Percentiles rank a stretch among this genome's conserved stretches.
Conservation (phyloP, 352 stramenopile species). For the Phytophthora foliorum region DNA sequence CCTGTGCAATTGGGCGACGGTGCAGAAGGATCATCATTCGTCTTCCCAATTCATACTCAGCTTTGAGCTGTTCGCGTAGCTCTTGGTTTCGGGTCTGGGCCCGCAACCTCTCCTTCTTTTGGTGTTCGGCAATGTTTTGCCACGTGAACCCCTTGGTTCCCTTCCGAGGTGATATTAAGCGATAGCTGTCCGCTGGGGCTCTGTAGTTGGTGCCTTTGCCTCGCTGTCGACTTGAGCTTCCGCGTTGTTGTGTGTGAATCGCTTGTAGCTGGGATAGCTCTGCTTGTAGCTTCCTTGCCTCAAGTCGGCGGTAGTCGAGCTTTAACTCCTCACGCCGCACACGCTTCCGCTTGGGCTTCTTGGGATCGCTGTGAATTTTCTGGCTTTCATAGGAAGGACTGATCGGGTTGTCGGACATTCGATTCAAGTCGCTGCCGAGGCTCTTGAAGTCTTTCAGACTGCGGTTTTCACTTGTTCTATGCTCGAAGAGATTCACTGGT, state of each 20-base stretch:
- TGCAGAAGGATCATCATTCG: constrained; percentile 15
- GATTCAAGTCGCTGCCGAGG: not conserved
- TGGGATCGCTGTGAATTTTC: not conserved
- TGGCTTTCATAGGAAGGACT: not conserved
- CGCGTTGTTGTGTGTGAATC: not conserved
- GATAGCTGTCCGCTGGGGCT: not conserved
- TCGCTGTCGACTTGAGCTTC: not conserved
- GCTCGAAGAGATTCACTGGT: not conserved
- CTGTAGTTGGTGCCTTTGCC: not conserved
- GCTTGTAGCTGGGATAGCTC: constrained; percentile 20
- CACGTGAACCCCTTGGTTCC: constrained; percentile 3
- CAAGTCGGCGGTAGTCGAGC: constrained; percentile 34
- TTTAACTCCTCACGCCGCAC: constrained; percentile 31
- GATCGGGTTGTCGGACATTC: not conserved
- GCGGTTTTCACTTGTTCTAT: not conserved
- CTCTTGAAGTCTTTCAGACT: not conserved
- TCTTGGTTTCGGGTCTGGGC: constrained; percentile 28
- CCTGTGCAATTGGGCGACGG: constrained; percentile 15
- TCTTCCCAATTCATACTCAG: constrained; percentile 8
- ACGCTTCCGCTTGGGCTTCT: constrained; percentile 20
- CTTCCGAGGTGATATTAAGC: constrained; percentile 12
- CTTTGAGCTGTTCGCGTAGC: constrained; percentile 22
- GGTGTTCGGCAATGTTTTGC: constrained; percentile 22
- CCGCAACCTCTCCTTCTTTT: constrained; percentile 19
- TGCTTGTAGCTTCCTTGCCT: constrained; percentile 36